phyloP scores from a whole-genome alignment of 148 eudicot species.

The Suaeda aralocaspica region DNA sequence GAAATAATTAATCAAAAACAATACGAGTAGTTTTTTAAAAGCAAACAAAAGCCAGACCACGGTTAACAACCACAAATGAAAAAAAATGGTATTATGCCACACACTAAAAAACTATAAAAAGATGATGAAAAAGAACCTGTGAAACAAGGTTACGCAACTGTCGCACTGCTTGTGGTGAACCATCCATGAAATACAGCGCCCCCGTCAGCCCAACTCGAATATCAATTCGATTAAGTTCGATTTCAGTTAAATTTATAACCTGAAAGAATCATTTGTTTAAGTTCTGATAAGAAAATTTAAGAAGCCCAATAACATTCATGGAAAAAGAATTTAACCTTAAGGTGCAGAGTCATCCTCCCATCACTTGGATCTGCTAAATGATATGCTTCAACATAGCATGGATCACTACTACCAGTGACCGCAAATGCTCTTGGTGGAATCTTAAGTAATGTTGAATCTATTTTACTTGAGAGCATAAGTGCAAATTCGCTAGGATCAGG shows the following conservation, averaged over 20 bases:
- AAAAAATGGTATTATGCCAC: no score
- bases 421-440: constrained; percentile 78
- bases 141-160: constrained; percentile 89
- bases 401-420: constrained; percentile 94
- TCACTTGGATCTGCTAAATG: constrained; percentile 94
- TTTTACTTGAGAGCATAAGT: constrained; percentile 63
- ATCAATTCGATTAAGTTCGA: constrained; percentile 86
- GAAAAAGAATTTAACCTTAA: constrained; percentile 50
- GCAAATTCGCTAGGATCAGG: constrained; percentile 89
- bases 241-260: constrained; percentile 88
- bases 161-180: constrained; percentile 93
- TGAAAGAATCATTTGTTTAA: constrained; percentile 35
- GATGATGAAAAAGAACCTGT: constrained; percentile 46
- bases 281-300: constrained; percentile 4
- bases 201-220: constrained; percentile 81
- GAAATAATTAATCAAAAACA: no score
- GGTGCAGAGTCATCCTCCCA: constrained; percentile 87
- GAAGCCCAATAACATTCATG: neutral
- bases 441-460: constrained; percentile 64
- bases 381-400: constrained; percentile 95
- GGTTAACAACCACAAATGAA: no score
- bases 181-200: constrained; percentile 90
- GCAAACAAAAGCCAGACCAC: no score
- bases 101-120: no score
- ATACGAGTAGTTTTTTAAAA: no score